Conservation (phyloP, 257 asterid genomes). For the Hygrophila difformis region DNA sequence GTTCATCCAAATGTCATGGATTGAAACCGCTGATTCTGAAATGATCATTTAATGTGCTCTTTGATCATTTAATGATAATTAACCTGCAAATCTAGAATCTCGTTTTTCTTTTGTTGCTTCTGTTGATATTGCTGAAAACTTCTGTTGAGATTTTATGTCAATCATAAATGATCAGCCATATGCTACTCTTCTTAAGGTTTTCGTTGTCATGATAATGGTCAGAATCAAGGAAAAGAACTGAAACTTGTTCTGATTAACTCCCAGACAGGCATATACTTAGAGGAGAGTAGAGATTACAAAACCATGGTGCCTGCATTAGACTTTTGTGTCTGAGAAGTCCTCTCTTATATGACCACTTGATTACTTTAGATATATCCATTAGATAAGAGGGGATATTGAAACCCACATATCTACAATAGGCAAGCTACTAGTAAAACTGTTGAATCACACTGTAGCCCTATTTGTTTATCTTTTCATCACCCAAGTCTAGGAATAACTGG, state of each 20-base stretch:
- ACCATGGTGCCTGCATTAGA: not conserved
- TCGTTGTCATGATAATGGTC: not conserved
- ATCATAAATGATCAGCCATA: not conserved
- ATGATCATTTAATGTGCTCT: conserved; percentile 7
- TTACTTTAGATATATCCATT: not conserved
- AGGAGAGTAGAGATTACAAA: not conserved
- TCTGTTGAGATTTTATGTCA: not conserved
- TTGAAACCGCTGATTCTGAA: not conserved
- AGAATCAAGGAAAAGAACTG: too few relatives aligned
- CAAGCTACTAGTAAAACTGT: not conserved
- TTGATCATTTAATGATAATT: not conserved
- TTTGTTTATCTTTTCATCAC: not conserved
- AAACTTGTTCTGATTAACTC: conserved; percentile 2
- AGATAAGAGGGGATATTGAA: too few relatives aligned
- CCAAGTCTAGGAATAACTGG: conserved; percentile 7
- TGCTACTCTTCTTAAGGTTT: not conserved
- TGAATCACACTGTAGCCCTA: not conserved
- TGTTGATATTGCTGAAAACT: not conserved
- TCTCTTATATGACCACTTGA: not conserved
- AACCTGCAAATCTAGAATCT: not conserved
- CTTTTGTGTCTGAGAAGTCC: conserved; percentile 12
- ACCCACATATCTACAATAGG: too few relatives aligned
- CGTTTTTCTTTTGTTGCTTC: not conserved
- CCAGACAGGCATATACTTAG: not conserved
- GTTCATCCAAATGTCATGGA: not conserved